Conservation (phyloP, 2,329 filamentous ascomycete species). For the Teratosphaeria nubilosa region DNA sequence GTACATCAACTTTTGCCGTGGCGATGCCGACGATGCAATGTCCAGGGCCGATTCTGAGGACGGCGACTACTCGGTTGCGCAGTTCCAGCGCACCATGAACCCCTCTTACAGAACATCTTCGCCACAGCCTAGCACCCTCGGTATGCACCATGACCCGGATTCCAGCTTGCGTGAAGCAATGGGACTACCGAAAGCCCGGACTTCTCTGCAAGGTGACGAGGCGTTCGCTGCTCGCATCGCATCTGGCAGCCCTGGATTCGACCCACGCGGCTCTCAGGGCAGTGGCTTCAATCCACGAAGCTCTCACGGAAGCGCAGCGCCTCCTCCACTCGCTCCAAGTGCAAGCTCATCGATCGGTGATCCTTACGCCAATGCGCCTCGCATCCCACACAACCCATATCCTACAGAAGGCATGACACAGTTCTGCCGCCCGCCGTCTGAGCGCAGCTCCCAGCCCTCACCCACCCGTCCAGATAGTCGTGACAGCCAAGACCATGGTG, state of each 20-base stretch:
- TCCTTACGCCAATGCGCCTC: conserved; percentile 54
- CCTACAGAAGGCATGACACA: conserved; percentile 96
- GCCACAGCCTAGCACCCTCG: conserved; percentile 84
- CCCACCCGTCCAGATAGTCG: conserved; percentile 69
- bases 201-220: conserved; percentile 22
- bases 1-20: conserved; percentile 97
- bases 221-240: conserved; percentile 20
- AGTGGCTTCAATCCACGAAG: conserved; percentile 10
- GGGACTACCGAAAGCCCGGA: conserved; percentile 39
- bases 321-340: conserved; percentile 11
- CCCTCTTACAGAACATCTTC: conserved; percentile 93
- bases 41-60: conserved; percentile 73
- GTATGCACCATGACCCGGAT: conserved; percentile 83
- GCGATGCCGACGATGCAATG: conserved; percentile 66
- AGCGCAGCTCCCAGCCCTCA: conserved; percentile 57
- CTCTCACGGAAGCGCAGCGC: conserved; percentile 5
- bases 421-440: conserved; percentile 70
- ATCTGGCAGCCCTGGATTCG: conserved; percentile 13
- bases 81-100: conserved; percentile 92
- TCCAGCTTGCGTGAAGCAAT: conserved; percentile 61
- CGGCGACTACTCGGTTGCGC: conserved; percentile 83
- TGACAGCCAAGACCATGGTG: conserved; percentile 53
- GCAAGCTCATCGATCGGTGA: conserved; percentile 23
- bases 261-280: conserved; percentile 18
- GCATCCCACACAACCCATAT: conserved; percentile 84